Percentiles rank a stretch among this genome's conserved stretches.
Conservation (phyloP, 2,329 filamentous ascomycete genomes). For the Trichoderma gracile region DNA sequence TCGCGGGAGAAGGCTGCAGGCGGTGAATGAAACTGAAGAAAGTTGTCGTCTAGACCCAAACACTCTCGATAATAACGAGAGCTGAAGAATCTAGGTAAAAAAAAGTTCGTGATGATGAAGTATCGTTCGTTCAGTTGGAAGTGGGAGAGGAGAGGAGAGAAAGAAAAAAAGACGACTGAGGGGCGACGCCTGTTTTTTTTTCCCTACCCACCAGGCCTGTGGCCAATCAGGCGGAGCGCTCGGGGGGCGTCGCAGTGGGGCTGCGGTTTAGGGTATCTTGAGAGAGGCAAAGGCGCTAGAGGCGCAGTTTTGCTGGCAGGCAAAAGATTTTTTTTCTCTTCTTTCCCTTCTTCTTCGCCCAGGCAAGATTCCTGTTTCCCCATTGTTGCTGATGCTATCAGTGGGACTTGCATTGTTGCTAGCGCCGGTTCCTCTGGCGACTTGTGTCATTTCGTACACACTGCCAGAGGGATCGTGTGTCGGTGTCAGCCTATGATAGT, state of each 20-base stretch:
- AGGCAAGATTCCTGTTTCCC: too few relatives aligned
- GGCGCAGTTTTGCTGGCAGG: slow-evolving; percentile 12
- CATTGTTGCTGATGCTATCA: too few relatives aligned
- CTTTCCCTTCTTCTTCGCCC: too few relatives aligned
- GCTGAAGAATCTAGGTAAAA: slow-evolving; percentile 47
- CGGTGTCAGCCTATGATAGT: too few relatives aligned
- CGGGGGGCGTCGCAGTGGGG: slow-evolving; percentile 20
- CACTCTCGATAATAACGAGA: slow-evolving; percentile 50
- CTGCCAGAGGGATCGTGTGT: too few relatives aligned
- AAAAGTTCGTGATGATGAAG: slow-evolving; percentile 32
- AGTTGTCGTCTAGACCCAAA: slow-evolving; percentile 49
- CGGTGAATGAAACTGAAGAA: slow-evolving; percentile 31
- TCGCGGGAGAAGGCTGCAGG: slow-evolving; percentile 39
- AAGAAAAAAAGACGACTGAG: slow-evolving; percentile 45
- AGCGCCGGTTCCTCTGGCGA: background rate
- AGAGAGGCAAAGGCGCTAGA: slow-evolving; percentile 12
- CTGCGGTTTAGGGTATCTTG: slow-evolving; percentile 32
- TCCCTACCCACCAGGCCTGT: slow-evolving; percentile 24
- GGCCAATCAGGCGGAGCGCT: slow-evolving; percentile 28
- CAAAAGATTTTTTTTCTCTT: slow-evolving; percentile 23
- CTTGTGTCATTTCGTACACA: too few relatives aligned
- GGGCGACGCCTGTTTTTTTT: slow-evolving; percentile 42
- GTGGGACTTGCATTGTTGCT: background rate
- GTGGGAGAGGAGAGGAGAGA: slow-evolving; percentile 33
- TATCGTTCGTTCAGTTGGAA: slow-evolving; percentile 37